These are phyloP conservation scores for Heliamphora exappendiculata DNA, from an alignment of 148 eudicot species.

Conservation along the genomic window DNA sequence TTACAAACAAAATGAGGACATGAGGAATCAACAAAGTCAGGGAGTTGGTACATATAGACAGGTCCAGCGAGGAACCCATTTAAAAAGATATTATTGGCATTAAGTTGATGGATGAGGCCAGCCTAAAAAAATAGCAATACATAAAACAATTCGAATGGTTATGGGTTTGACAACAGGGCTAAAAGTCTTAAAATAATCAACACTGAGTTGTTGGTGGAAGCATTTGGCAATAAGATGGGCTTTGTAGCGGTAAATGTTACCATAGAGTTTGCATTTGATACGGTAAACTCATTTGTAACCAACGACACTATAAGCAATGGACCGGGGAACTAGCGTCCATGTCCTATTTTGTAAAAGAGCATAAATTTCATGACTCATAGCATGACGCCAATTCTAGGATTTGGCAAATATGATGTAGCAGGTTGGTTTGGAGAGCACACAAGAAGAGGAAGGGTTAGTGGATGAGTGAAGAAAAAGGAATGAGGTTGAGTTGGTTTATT, in stretches of 20 bases:
- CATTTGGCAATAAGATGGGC: neutral
- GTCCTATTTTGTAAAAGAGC: neutral
- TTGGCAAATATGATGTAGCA: neutral
- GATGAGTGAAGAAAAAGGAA: too few relatives aligned
- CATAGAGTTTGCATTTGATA: neutral
- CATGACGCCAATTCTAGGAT: neutral
- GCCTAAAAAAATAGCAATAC: neutral
- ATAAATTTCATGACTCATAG: neutral
- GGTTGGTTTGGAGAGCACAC: neutral
- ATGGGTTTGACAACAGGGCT: neutral
- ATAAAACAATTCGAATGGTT: neutral
- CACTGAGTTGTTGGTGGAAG: neutral
- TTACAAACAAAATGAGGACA: neutral
- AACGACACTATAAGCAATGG: neutral
- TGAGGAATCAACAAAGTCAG: neutral
- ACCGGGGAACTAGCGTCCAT: neutral
- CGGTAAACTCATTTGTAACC: neutral
- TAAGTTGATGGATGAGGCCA: neutral
- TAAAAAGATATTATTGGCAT: neutral
- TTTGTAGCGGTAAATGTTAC: neutral
- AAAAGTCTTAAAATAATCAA: neutral
- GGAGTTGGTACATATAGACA: neutral
- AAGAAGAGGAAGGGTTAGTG: too few relatives aligned
- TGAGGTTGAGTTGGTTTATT: too few relatives aligned
- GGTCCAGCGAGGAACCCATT: too few relatives aligned